Evolutionary conservation across 768 basidiomycete genomes (phyloP), one percentile per base, ranked within the genome.

Genomic region (Leccinum variicolor): DNA sequence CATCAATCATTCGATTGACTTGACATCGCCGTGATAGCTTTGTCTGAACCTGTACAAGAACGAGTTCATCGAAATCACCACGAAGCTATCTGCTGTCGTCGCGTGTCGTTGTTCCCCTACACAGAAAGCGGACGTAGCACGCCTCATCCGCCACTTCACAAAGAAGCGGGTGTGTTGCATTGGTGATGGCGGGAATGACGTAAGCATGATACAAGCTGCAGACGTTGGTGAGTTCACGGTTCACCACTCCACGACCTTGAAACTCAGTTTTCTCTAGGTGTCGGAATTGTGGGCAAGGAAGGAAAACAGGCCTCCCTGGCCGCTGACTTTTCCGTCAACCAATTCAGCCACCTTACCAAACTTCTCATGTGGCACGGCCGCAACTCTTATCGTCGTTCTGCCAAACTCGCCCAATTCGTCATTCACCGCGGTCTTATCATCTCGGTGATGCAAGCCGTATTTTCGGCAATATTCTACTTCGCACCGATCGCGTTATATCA

Each of bases 121-220:
- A 0, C 97, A 98, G 75, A 99, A 99, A 73, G 97, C 97, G 10
- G 96, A 98, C 68, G 93, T 99, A 4, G 96, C 97, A 0, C 84
- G 93, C 4, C 77, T 99, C 34, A 98, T 99, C 60, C 87, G 97
- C 7, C 79, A 82, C 17, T 86, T 87, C 68, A 97, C 96, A 3
- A 90, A 86, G 75, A 98, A 98, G 73, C 85, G 96, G 0, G 96
- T 99, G 0, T 98, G 96, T 72, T 98, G 97, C 69, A 98, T 98
- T 57, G 97, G 97, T 2, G 97, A 99, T 75, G 97, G 97, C 33
- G 97, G 97, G 4, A 99, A 99, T 71, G 97, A 99, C 70, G 97
- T 99, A 61, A 94, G 92, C 71, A 99, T 99, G 97, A 99, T 99
- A 60, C 97, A 98, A 68, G 97, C 97, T 1, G 97, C 97, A 3